These are phyloP conservation scores for Scheffersomyces coipomensis DNA, from an alignment of 805 yeast genomes.

Conservation along the genomic window DNA sequence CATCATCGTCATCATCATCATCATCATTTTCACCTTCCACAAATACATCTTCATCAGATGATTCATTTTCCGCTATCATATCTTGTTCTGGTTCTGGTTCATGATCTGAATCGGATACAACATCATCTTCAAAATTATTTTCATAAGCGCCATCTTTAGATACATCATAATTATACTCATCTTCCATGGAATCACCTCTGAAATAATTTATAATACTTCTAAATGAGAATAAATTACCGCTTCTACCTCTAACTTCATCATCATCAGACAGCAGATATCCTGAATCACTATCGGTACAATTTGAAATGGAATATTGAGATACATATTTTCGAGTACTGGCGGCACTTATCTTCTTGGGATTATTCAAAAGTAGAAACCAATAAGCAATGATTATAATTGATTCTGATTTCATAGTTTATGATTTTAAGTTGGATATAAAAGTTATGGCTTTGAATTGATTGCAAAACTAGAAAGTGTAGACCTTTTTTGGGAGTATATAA, in stretches of 20 bases:
- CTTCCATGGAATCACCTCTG: background rate
- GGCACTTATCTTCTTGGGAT: background rate
- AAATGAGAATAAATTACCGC: background rate
- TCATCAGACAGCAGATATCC: background rate
- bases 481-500: too few species aligned
- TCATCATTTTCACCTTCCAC: too few species aligned
- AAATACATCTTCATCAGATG: constrained; percentile 1
- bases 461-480: too few species aligned
- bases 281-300: background rate
- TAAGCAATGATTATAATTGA: background rate
- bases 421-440: too few species aligned
- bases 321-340: background rate
- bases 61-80: background rate
- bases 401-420: background rate
- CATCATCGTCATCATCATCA: constrained; percentile 4
- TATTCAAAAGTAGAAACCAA: background rate
- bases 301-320: background rate
- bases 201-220: constrained; percentile 1
- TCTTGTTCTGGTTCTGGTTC: too few species aligned
- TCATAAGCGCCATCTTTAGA: constrained; percentile 1
- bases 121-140: constrained; percentile 1
- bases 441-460: too few species aligned
- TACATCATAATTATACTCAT: constrained; percentile 2
- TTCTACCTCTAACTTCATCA: background rate
- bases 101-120: background rate